A percentile compares a stretch with the other conserved stretches of the same genome.
These are phyloP conservation scores for Hysterangium stoloniferum DNA, from an alignment of 768 basidiomycete species.

Conservation along the genomic window DNA sequence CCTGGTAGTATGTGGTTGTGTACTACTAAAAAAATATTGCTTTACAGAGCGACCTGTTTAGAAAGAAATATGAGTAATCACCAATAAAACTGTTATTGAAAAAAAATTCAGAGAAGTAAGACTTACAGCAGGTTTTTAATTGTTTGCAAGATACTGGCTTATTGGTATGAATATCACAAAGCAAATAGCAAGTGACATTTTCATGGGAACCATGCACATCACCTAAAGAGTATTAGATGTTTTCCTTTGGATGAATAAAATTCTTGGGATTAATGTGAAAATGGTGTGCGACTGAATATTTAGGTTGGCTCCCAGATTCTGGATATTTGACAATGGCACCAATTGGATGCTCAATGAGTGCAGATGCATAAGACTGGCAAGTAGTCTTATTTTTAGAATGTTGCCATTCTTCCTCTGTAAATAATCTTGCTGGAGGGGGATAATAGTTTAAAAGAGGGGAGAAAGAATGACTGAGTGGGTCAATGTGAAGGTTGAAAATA, in stretches of 20 bases:
- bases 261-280: constrained; percentile 2
- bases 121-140: neutral
- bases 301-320: neutral
- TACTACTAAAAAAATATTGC: constrained; percentile 3
- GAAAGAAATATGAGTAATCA: too few species aligned
- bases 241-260: neutral
- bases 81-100: neutral
- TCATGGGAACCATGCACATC: neutral
- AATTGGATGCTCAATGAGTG: constrained; percentile 3
- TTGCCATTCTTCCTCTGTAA: neutral
- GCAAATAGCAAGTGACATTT: neutral
- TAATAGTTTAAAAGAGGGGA: neutral
- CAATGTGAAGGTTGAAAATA: too few species aligned
- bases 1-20: neutral
- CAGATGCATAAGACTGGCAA: neutral
- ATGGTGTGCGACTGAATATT: neutral
- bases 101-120: neutral
- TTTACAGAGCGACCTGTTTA: constrained; percentile 6
- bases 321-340: constrained; percentile 9
- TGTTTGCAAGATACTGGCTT: neutral
- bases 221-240: constrained; percentile 8
- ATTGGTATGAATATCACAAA: neutral
- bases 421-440: neutral
- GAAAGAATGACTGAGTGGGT: too few species aligned
- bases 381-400: neutral